phyloP scores from a whole-genome alignment of 371 early-diverging fungal genomes.

The Rhizopus microsporus region DNA sequence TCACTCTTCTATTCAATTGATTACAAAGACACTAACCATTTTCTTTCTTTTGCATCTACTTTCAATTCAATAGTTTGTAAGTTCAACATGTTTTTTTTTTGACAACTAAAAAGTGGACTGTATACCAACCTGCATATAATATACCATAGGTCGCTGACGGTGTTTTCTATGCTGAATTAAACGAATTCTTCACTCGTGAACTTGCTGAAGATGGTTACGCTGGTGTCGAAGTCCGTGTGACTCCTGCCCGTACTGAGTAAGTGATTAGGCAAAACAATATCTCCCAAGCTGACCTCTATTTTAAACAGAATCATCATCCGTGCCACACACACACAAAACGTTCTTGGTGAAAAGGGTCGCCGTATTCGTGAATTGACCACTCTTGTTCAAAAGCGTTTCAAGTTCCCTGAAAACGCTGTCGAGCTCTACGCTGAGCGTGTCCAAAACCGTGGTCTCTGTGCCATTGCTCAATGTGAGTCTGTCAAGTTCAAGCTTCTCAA shows the following conservation, averaged over 20 bases:
- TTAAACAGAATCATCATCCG: slow-evolving; percentile 87
- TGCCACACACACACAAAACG: slow-evolving; percentile 97
- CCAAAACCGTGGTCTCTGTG: slow-evolving; percentile 97
- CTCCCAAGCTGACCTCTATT: too few species aligned
- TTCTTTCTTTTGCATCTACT: not conserved
- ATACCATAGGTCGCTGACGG: slow-evolving; percentile 88
- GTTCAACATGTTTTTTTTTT: slow-evolving; percentile 20
- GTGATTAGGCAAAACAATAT: slow-evolving; percentile 3
- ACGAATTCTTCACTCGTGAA: slow-evolving; percentile 97
- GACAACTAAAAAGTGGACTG: not conserved
- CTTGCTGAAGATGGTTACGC: slow-evolving; percentile 90
- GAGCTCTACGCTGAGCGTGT: slow-evolving; percentile 99
- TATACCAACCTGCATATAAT: not conserved
- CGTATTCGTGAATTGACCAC: slow-evolving; percentile 98
- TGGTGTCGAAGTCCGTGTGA: slow-evolving; percentile 98
- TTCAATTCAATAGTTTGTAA: slow-evolving; percentile 43
- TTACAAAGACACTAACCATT: not conserved
- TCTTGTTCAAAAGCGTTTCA: slow-evolving; percentile 98
- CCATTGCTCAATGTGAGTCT: slow-evolving; percentile 98
- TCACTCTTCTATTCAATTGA: not conserved
- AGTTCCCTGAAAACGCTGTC: slow-evolving; percentile 96
- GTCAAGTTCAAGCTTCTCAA: slow-evolving; percentile 97
- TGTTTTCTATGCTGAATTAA: slow-evolving; percentile 99
- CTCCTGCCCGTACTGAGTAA: slow-evolving; percentile 96
- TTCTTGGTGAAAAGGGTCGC: slow-evolving; percentile 98